A percentile compares a stretch with the other conserved stretches of the same genome.
These are phyloP conservation scores for Rhizoclosmatium globosum DNA, from an alignment of 192 early-diverging fungal genomes.

Conservation along the genomic window DNA sequence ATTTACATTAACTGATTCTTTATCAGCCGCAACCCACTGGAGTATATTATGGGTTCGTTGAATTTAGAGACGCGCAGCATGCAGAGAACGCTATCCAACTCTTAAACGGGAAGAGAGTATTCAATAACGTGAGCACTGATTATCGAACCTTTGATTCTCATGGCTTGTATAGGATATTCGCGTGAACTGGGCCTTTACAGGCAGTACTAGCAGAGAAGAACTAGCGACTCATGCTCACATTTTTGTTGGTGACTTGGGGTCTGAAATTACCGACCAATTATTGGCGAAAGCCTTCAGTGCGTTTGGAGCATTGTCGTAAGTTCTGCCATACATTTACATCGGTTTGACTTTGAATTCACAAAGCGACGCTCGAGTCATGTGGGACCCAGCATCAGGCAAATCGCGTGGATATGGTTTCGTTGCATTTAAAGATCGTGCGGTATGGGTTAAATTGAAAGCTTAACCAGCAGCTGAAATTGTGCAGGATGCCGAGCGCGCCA, in stretches of 20 bases:
- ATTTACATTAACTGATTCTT: too few relatives aligned
- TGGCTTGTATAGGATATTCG: constrained; percentile 64
- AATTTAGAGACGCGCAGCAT: constrained; percentile 73
- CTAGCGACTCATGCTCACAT: constrained; percentile 81
- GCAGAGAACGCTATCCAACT: constrained; percentile 76
- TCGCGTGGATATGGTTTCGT: constrained; percentile 94
- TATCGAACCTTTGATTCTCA: background rate
- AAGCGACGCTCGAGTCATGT: constrained; percentile 93
- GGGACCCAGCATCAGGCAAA: constrained; percentile 87
- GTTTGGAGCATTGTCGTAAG: constrained; percentile 81
- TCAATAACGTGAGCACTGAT: constrained; percentile 59
- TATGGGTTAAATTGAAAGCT: constrained; percentile 13
- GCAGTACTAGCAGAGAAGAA: constrained; percentile 67
- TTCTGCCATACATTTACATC: constrained; percentile 17
- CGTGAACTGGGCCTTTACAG: constrained; percentile 71
- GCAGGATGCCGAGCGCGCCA: constrained; percentile 85
- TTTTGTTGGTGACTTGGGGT: constrained; percentile 92
- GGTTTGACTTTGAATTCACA: background rate
- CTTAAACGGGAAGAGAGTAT: constrained; percentile 77
- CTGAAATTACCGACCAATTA: constrained; percentile 88
- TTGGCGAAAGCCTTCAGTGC: constrained; percentile 78
- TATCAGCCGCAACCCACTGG: constrained; percentile 42
- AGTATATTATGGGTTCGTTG: constrained; percentile 91
- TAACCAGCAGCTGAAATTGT: background rate
- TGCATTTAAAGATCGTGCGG: constrained; percentile 81